Evolutionary conservation across 2,329 filamentous ascomycete species (phyloP), one percentile per base, ranked within the genome.

Genomic region (Stenocarpella maydis): DNA sequence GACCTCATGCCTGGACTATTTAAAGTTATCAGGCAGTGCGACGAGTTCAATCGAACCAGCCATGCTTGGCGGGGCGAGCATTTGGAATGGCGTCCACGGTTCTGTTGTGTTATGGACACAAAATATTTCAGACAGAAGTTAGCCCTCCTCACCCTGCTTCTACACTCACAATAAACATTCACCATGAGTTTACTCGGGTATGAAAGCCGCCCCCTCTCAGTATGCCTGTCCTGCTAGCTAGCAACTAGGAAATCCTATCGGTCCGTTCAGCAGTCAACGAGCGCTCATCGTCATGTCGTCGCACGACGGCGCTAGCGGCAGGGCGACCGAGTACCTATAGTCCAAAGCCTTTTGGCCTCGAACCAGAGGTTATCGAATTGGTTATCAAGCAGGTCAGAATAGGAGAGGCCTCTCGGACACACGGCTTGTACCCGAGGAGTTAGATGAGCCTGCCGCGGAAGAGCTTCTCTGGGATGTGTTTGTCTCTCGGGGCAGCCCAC

Each of bases 281-380:
- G 17, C n/a, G 17, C 37, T 9, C 31, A 28, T 12, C 28, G 49
- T 49, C 41, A 55, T 55, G 28, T 17, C 64, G 14, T 45, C 43
- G 24, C 8, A 28, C 26, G 52, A 58, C 15, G 28, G 1, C 41
- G 19, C 50, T 10, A 19, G n/a, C n/a, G n/a, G 43, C 26, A 4
- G 31, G 4, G n/a, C 14, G 1, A 9, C 49, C 1, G 28, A 31
- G 31, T 8, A 4, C n/a, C n/a, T n/a, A n/a, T 37, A 10, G 15
- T 24, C 28, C 12, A 4, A 39, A 58, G 28, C 31, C 58, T 7
- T 43, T 67, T 9, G 21, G 31, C 28, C 65, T 70, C n/a, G 49
- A 65, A 39, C 65, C 68, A 8, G 68, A 70, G n/a, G 15, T 70
- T 14, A 28, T 43, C 17, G 21, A 67, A 21, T 34, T 50, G 17